A percentile compares a stretch with the other conserved stretches of the same genome.
These are phyloP conservation scores for Aphanomyces cochlioides DNA, from an alignment of 352 stramenopile species.

Conservation along the genomic window DNA sequence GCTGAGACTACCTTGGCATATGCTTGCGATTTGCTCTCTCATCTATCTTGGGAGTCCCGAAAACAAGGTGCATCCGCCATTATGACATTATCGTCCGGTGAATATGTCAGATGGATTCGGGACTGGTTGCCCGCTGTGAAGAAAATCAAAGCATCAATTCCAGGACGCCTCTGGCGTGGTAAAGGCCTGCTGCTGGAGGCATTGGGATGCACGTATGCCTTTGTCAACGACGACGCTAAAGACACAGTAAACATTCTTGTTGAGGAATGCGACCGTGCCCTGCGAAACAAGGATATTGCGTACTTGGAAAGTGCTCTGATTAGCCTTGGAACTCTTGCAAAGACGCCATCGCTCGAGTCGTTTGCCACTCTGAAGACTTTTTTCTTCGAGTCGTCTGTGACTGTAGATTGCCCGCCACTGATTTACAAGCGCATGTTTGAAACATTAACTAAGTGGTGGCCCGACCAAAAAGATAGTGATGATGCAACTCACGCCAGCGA, in stretches of 20 bases:
- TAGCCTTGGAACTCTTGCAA: conserved; percentile 50
- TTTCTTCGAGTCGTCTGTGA: conserved; percentile 35
- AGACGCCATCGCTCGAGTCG: conserved; percentile 38
- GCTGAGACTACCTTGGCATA: conserved; percentile 45
- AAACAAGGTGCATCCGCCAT: conserved; percentile 63
- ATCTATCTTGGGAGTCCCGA: conserved; percentile 74
- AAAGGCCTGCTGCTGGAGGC: conserved; percentile 74
- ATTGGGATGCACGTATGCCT: conserved; percentile 47
- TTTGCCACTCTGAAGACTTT: conserved; percentile 38
- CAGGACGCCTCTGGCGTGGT: conserved; percentile 66
- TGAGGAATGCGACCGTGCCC: conserved; percentile 59
- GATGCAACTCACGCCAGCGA: conserved; percentile 19
- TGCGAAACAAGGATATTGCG: conserved; percentile 55
- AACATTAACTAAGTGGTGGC: conserved; percentile 51
- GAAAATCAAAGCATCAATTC: conserved; percentile 46
- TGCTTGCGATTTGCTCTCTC: conserved; percentile 47
- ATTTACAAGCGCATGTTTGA: conserved; percentile 76
- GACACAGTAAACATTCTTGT: conserved; percentile 43
- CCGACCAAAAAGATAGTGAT: conserved; percentile 9
- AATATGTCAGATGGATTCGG: background rate
- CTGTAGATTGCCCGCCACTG: conserved; percentile 43
- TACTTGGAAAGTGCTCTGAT: conserved; percentile 67
- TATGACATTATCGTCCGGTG: conserved; percentile 38
- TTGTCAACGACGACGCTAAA: conserved; percentile 27
- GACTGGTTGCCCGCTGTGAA: background rate